Conservation (phyloP, 1,284 basidiomycete species). For the Rhodotorula sp. region DNA sequence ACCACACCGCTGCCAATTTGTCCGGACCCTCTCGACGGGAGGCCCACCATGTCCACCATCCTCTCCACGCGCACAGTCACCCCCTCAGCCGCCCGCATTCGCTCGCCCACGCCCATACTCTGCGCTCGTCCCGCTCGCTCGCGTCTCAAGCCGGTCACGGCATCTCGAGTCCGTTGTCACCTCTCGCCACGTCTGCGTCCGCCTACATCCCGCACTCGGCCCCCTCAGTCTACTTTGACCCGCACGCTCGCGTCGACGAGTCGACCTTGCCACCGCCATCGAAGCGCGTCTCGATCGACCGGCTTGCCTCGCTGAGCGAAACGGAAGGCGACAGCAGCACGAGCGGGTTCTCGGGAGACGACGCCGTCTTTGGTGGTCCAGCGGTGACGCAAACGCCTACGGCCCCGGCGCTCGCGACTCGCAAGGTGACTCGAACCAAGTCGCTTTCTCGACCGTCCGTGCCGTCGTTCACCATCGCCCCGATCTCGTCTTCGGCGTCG, state of each 20-base stretch:
- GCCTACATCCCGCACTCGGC: constrained; percentile 13
- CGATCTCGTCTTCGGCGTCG: constrained; percentile 30
- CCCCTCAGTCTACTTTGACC: constrained; percentile 17
- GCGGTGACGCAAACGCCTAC: constrained; percentile 1
- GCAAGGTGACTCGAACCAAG: constrained; percentile 24
- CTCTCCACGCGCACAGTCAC: neutral
- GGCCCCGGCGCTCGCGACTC: constrained; percentile 5
- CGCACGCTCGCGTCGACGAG: constrained; percentile 5
- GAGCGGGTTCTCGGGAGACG: constrained; percentile 19
- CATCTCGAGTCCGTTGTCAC: neutral
- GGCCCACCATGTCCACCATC: constrained; percentile 11
- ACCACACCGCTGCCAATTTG: neutral
- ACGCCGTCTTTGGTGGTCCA: constrained; percentile 30
- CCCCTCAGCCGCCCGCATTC: constrained; percentile 14
- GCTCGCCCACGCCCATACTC: constrained; percentile 35
- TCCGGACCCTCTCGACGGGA: constrained; percentile 22
- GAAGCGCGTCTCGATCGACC: constrained; percentile 38
- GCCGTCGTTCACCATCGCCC: constrained; percentile 26
- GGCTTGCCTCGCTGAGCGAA: constrained; percentile 16
- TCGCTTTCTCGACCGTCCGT: constrained; percentile 32
- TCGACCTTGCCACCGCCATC: constrained; percentile 23
- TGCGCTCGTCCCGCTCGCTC: constrained; percentile 35
- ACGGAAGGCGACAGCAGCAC: constrained; percentile 5
- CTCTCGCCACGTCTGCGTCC: neutral
- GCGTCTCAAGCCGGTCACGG: constrained; percentile 22